Conservation (phyloP, 352 stramenopile genomes). For the Halophytophthora polymorphica region DNA sequence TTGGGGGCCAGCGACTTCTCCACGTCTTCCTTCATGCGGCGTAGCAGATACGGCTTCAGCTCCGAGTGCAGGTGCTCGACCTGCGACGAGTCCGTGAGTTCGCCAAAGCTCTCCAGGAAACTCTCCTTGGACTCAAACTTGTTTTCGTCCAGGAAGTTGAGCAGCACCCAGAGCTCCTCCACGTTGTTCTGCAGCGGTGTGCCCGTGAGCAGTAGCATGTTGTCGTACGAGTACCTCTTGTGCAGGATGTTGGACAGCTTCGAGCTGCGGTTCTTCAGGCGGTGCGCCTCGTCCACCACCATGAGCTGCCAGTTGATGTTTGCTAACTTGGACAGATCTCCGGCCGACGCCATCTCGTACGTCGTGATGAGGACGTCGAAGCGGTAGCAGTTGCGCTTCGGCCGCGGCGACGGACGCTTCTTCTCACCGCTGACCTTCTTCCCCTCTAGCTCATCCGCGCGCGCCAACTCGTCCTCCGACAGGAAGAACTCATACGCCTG, state of each 20-base stretch:
- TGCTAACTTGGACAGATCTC: slow-evolving; percentile 92
- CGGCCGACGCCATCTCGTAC: slow-evolving; percentile 97
- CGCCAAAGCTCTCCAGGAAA: slow-evolving; percentile 94
- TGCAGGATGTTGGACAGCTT: slow-evolving; percentile 90
- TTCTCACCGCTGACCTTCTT: slow-evolving; percentile 19
- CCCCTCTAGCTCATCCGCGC: slow-evolving; percentile 27
- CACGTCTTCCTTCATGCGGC: slow-evolving; percentile 89
- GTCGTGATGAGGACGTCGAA: slow-evolving; percentile 99
- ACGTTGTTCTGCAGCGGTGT: slow-evolving; percentile 91
- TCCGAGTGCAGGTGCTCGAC: slow-evolving; percentile 85
- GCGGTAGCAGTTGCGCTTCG: slow-evolving; percentile 70
- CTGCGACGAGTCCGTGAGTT: slow-evolving; percentile 89
- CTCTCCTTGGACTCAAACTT: slow-evolving; percentile 92
- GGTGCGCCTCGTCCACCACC: slow-evolving; percentile 99
- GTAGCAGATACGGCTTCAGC: slow-evolving; percentile 82
- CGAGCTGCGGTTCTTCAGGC: slow-evolving; percentile 97
- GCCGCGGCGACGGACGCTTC: slow-evolving; percentile 21
- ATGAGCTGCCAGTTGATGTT: slow-evolving; percentile 93
- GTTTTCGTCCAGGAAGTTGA: slow-evolving; percentile 97
- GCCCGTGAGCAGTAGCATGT: slow-evolving; percentile 88
- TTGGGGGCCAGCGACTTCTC: slow-evolving; percentile 87
- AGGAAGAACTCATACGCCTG: slow-evolving; percentile 96
- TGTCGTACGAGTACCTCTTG: slow-evolving; percentile 76
- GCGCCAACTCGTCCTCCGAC: slow-evolving; percentile 40
- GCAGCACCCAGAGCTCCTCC: slow-evolving; percentile 95